Percentiles rank a stretch among this genome's conserved stretches.
phyloP scores from a whole-genome alignment of 2,329 filamentous ascomycete species.

The Cadophora luteo-olivacea region DNA sequence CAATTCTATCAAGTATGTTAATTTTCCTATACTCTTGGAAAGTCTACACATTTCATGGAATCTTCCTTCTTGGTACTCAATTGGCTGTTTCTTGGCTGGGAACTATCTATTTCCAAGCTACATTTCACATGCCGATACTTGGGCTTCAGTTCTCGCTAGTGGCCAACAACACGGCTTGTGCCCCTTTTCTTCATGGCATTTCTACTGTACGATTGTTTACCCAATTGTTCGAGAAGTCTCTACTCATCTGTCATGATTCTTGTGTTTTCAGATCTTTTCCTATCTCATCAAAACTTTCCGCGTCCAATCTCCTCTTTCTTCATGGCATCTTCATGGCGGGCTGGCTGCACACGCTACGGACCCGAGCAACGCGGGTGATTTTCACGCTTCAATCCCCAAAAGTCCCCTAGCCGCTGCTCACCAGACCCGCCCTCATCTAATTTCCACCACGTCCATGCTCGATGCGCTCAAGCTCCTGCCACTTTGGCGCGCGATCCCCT shows the following conservation, averaged over 20 bases:
- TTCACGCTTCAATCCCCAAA: slow-evolving; percentile 5
- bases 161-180: not conserved
- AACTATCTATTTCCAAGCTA: not conserved
- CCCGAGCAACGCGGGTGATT: slow-evolving; percentile 5
- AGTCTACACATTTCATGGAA: not conserved
- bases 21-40: not conserved
- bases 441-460: slow-evolving; percentile 6
- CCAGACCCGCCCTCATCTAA: slow-evolving; percentile 8
- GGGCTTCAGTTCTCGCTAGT: not conserved
- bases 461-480: slow-evolving; percentile 10
- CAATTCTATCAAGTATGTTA: not conserved
- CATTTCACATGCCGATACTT: not conserved
- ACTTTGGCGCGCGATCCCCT: not conserved
- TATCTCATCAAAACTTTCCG: not conserved
- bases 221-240: not conserved
- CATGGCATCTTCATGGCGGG: not conserved
- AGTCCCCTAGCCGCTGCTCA: slow-evolving; percentile 12
- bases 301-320: not conserved
- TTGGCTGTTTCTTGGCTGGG: not conserved
- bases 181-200: not conserved
- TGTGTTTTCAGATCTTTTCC: not conserved
- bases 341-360: not conserved
- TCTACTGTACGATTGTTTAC: not conserved
- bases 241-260: not conserved
- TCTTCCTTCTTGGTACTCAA: not conserved